Evolutionary conservation across 2,329 filamentous ascomycete genomes (phyloP).

Genomic region (Pseudogymnoascus sp.): DNA sequence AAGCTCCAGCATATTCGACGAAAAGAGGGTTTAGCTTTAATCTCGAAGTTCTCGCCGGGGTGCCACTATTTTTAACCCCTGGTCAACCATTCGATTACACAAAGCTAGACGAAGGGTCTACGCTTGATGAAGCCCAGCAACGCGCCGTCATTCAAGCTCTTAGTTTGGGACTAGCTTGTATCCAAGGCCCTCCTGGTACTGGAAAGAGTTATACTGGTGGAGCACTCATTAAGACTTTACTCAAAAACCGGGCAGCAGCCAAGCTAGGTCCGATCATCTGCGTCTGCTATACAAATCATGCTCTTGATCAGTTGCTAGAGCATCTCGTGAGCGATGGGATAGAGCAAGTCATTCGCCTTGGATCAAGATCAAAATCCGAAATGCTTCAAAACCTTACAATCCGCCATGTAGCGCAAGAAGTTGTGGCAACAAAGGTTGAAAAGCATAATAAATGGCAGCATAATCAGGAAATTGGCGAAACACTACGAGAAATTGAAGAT

Average conservation of each 20-base stretch:
- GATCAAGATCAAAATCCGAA: slow-evolving; percentile 20
- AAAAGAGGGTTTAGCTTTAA: slow-evolving; percentile 41
- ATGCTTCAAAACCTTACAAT: slow-evolving; percentile 19
- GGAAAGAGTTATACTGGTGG: slow-evolving; percentile 57
- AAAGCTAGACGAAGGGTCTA: slow-evolving; percentile 22
- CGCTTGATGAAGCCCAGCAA: slow-evolving; percentile 45
- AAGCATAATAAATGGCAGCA: slow-evolving; percentile 18
- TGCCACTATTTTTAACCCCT: slow-evolving; percentile 22
- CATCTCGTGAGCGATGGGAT: slow-evolving; percentile 22
- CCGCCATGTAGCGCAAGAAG: slow-evolving; percentile 12
- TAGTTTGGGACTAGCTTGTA: slow-evolving; percentile 45
- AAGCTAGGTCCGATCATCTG: slow-evolving; percentile 42
- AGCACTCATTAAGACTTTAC: slow-evolving; percentile 46
- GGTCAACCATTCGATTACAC: slow-evolving; percentile 24
- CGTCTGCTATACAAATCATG: slow-evolving; percentile 31
- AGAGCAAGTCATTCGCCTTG: slow-evolving; percentile 20
- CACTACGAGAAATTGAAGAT: slow-evolving; percentile 15
- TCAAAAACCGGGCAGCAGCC: slow-evolving; percentile 34
- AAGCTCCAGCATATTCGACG: slow-evolving; percentile 43
- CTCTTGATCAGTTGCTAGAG: slow-evolving; percentile 26
- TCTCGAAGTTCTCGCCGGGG: slow-evolving; percentile 25
- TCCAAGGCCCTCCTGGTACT: slow-evolving; percentile 64
- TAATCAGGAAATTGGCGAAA: slow-evolving; percentile 17
- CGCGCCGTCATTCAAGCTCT: slow-evolving; percentile 45
- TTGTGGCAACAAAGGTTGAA: slow-evolving; percentile 17